Percentiles rank a stretch among this genome's conserved stretches.
Conservation (phyloP, 2,329 filamentous ascomycete genomes). For the Sclerotiophoma versabilis region DNA sequence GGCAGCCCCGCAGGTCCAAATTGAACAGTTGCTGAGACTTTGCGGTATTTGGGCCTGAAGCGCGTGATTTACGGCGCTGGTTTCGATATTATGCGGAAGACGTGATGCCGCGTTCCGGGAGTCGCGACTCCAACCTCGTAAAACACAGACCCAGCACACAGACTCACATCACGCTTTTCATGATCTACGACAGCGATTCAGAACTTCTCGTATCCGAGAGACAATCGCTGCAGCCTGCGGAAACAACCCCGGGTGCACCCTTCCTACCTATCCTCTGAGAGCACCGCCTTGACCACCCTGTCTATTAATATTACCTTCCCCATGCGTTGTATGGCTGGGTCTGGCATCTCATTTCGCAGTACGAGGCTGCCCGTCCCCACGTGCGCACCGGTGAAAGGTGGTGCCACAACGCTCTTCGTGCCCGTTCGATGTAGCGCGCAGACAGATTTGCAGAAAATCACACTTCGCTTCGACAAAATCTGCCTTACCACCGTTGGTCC, state of each 20-base stretch:
- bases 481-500: constrained; percentile 2
- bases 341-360: constrained; percentile 13
- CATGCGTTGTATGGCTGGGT: constrained; percentile 4
- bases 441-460: neutral
- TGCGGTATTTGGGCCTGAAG: neutral
- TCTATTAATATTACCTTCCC: constrained; percentile 13
- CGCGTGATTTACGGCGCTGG: constrained; percentile 6
- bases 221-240: constrained; percentile 4
- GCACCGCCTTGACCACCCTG: constrained; percentile 1
- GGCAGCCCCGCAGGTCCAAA: constrained; percentile 10
- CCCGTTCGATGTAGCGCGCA: neutral
- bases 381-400: constrained; percentile 1
- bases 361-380: constrained; percentile 15
- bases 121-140: neutral
- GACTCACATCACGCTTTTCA: neutral
- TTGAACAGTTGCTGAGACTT: neutral
- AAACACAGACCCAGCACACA: constrained; percentile 9
- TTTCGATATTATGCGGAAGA: constrained; percentile 3
- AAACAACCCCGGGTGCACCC: neutral
- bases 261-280: neutral
- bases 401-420: neutral
- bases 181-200: constrained; percentile 1
- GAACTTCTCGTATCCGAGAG: neutral
- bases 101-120: constrained; percentile 8
- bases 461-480: constrained; percentile 3